Evolutionary conservation across 2,329 filamentous ascomycete species (phyloP).

Genomic region (Xylariaceae sp.): DNA sequence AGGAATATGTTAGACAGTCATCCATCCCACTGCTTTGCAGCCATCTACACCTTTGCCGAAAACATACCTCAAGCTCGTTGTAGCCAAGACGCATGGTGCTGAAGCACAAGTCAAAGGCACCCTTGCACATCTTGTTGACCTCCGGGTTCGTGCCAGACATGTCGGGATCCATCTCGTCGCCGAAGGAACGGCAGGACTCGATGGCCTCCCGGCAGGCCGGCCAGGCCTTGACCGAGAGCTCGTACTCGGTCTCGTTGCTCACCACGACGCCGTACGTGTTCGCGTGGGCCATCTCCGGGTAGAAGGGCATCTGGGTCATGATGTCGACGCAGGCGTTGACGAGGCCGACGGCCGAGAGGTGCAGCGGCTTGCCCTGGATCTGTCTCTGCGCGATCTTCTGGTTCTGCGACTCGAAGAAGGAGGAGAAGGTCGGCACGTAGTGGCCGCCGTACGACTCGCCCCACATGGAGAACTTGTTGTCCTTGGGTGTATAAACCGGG

Average conservation of each 20-base stretch:
- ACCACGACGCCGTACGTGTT: slow-evolving; percentile 61
- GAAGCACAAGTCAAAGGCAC: not conserved
- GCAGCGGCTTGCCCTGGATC: slow-evolving; percentile 16
- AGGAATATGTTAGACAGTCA: too few species aligned
- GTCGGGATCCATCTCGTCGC: not conserved
- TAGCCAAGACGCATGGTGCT: not conserved
- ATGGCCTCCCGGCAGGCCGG: not conserved
- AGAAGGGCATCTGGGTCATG: slow-evolving; percentile 53
- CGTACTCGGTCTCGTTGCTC: slow-evolving; percentile 44
- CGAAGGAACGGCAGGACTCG: slow-evolving; percentile 1
- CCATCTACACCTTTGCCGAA: not conserved
- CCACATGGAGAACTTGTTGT: slow-evolving; percentile 49
- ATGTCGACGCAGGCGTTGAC: slow-evolving; percentile 67
- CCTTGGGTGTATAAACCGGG: slow-evolving; percentile 28
- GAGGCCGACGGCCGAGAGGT: slow-evolving; percentile 60
- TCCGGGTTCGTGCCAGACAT: not conserved
- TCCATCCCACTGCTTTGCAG: too few species aligned
- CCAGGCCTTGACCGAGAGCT: slow-evolving; percentile 36
- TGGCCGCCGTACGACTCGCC: slow-evolving; percentile 18
- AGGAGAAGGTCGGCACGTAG: slow-evolving; percentile 12
- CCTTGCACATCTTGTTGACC: not conserved
- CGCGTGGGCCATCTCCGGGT: slow-evolving; percentile 52
- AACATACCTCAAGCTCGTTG: not conserved
- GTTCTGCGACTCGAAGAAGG: slow-evolving; percentile 1
- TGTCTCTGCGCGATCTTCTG: not conserved